A percentile compares a stretch with the other conserved stretches of the same genome.
These are phyloP conservation scores for Pseudoperonospora humuli DNA, from an alignment of 352 stramenopile species.

Conservation along the genomic window DNA sequence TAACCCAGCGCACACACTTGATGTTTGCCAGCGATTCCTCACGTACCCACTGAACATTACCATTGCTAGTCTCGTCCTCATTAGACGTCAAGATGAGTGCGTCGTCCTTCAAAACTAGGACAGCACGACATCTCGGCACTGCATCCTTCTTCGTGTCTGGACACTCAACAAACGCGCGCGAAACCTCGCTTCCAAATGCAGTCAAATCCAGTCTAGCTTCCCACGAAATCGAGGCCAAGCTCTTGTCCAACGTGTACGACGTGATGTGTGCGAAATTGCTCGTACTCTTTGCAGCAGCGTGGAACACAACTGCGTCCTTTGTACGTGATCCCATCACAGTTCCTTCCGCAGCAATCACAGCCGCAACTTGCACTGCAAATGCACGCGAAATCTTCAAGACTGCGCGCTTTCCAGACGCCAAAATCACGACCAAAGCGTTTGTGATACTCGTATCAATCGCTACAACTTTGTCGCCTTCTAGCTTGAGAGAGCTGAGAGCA, in stretches of 20 bases:
- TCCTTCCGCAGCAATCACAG: slow-evolving; percentile 33
- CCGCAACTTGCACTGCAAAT: slow-evolving; percentile 31
- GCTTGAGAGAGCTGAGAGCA: slow-evolving; percentile 28
- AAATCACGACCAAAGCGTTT: slow-evolving; percentile 38
- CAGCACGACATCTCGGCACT: slow-evolving; percentile 35
- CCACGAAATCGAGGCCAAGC: slow-evolving; percentile 24
- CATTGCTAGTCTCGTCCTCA: slow-evolving; percentile 29
- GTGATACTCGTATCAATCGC: slow-evolving; percentile 34
- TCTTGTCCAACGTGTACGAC: slow-evolving; percentile 40
- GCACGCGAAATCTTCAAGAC: slow-evolving; percentile 41
- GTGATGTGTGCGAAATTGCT: slow-evolving; percentile 29
- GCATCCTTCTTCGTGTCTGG: slow-evolving; percentile 50
- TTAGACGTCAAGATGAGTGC: slow-evolving; percentile 64
- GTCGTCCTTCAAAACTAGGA: slow-evolving; percentile 69
- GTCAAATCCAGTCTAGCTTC: slow-evolving; percentile 40
- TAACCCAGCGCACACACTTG: slow-evolving; percentile 72
- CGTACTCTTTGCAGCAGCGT: slow-evolving; percentile 22
- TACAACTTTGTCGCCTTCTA: slow-evolving; percentile 27
- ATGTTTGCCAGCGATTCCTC: slow-evolving; percentile 76
- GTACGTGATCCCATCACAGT: slow-evolving; percentile 46
- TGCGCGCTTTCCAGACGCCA: slow-evolving; percentile 51
- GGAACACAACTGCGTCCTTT: slow-evolving; percentile 50
- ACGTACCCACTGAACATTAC: slow-evolving; percentile 59
- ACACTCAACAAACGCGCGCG: slow-evolving; percentile 46
- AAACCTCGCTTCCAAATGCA: slow-evolving; percentile 43